Percentiles rank a stretch among this genome's conserved stretches.
Conservation (phyloP, 768 basidiomycete species). For the Suillus placidus region DNA sequence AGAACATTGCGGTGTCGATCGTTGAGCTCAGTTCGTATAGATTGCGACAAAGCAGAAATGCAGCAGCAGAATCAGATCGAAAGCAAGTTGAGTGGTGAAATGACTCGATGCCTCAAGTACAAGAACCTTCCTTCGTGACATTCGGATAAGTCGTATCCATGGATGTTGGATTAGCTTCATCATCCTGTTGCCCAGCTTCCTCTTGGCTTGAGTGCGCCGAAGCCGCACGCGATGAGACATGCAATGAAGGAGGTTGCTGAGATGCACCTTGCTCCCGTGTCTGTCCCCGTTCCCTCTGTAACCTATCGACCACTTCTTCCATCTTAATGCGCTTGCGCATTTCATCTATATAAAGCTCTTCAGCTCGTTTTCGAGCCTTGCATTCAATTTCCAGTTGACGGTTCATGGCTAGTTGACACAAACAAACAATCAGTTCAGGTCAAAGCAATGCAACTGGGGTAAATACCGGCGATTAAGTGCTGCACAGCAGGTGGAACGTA, state of each 20-base stretch:
- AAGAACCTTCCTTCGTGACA: not conserved
- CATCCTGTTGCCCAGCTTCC: not conserved
- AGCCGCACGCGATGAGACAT: not conserved
- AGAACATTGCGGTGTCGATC: not conserved
- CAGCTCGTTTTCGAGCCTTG: constrained; percentile 37
- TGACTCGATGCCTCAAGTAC: not conserved
- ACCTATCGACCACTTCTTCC: constrained; percentile 26
- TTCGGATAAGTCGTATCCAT: not conserved
- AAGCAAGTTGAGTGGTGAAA: not conserved
- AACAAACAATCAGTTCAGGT: constrained; percentile 8
- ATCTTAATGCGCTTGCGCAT: constrained; percentile 32
- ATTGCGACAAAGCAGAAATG: not conserved
- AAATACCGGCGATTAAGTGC: constrained; percentile 39
- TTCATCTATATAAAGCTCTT: constrained; percentile 36
- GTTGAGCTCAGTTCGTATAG: not conserved
- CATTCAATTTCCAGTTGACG: constrained; percentile 34
- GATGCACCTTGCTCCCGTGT: not conserved
- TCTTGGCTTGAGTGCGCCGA: not conserved
- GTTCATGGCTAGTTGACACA: constrained; percentile 33
- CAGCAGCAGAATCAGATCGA: not conserved
- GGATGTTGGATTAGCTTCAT: not conserved
- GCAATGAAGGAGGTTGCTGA: not conserved
- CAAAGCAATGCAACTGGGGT: not conserved
- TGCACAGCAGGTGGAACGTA: constrained; percentile 40
- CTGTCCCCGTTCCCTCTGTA: constrained; percentile 18